Evolutionary conservation across 2,329 filamentous ascomycete species (phyloP), one percentile per base, ranked within the genome.

Genomic region (Sporothrix globosa): DNA sequence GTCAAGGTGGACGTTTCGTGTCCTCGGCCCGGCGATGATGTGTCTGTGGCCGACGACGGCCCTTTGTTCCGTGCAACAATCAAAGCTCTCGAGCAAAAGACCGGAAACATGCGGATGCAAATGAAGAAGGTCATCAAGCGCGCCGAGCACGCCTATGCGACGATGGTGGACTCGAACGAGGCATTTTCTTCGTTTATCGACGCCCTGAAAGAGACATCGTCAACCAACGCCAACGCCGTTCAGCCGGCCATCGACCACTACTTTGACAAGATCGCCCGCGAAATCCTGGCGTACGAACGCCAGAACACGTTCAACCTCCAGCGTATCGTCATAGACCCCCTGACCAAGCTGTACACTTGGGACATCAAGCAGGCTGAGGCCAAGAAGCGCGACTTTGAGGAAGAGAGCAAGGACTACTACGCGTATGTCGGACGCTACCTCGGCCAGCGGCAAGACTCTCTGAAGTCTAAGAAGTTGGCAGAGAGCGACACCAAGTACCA

Each of bases 341-440:
- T 99, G 74, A 90, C 88, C 74, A 97, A 93, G 80, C 83, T 99
- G 17, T 99, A 99, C 80, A 93, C 93, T 72, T 86, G 95, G 74
- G 96, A 99, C 77, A 98, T 99, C 82, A 99, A 99, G 80, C 93
- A 97, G 79, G 96, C 95, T 34, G 96, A 99, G 77, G 86, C 91
- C 53, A 99, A 99, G 83, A 97, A 96, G 81, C 93, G 96, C 74
- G 96, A 98, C 75, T 99, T 99, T 76, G 96, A 99, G 74, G 96
- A 99, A 77, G 96, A 99, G 79, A 98, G 95, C 82, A 96, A 97
- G 79, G 96, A 99, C 78, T 99, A 97, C 81, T 99, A 99, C 81
- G 90, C 91, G 73, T 99, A 97, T 78, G 92, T 98, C 67, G 92
- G 93, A 73, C 90, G 93, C 61, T 99, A 99, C 80, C 87, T 99